Conservation (phyloP, 805 yeast species). For the Maudiozyma barnettii region DNA sequence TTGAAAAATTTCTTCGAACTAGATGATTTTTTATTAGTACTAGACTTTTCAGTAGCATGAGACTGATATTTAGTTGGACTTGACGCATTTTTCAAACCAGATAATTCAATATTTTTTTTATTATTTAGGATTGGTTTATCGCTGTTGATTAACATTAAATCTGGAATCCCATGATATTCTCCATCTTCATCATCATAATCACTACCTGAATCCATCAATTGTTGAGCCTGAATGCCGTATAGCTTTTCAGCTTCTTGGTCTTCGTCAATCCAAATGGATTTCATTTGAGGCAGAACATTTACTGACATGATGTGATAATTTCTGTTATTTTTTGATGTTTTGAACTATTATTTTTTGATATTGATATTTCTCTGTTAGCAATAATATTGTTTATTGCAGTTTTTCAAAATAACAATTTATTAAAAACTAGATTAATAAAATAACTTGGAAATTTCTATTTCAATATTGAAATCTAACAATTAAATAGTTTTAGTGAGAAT, state of each 20-base stretch:
- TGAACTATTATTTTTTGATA: background rate
- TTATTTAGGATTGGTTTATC: slow-evolving; percentile 27
- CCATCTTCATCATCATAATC: slow-evolving; percentile 19
- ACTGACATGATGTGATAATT: background rate
- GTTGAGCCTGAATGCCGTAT: slow-evolving; percentile 25
- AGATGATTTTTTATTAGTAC: background rate
- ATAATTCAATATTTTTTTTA: slow-evolving; percentile 30
- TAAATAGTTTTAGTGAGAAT: no score
- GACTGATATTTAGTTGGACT: background rate
- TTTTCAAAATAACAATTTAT: background rate
- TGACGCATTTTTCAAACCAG: slow-evolving; percentile 21
- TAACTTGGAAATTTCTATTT: no score
- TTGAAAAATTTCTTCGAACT: slow-evolving; percentile 21
- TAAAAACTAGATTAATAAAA: background rate
- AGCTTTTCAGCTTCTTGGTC: slow-evolving; percentile 30
- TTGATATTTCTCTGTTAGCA: background rate
- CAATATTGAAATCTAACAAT: no score
- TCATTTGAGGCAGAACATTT: slow-evolving; percentile 25
- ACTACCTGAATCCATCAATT: slow-evolving; percentile 16
- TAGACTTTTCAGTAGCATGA: background rate
- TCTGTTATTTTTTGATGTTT: background rate
- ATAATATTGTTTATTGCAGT: no score
- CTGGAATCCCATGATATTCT: slow-evolving; percentile 20
- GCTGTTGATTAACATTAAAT: slow-evolving; percentile 29
- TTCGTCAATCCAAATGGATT: slow-evolving; percentile 37